These are phyloP conservation scores for Eleusine indica DNA, from an alignment of 176 grass and related monocot genomes.

Conservation along the genomic window DNA sequence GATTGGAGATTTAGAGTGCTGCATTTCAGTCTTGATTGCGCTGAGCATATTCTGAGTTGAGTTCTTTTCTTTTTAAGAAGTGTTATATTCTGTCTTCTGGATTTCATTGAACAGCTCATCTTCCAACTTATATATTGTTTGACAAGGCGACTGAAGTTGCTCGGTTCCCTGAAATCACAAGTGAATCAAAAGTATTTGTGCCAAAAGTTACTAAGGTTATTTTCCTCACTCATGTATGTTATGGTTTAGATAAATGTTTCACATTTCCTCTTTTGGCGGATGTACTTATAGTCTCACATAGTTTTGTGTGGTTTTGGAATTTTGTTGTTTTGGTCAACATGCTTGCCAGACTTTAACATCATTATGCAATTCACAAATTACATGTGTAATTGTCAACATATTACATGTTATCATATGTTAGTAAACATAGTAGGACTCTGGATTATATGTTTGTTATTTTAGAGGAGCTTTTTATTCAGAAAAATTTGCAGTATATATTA, in stretches of 20 bases:
- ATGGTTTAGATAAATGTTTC: slow-evolving; percentile 4
- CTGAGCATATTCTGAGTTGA: slow-evolving; percentile 13
- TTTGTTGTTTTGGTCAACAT: slow-evolving; percentile 3
- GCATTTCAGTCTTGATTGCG: slow-evolving; percentile 17
- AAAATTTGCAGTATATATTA: neutral
- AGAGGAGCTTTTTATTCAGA: slow-evolving; percentile 13
- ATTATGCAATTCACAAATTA: neutral
- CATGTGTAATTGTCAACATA: neutral
- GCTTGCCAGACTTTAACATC: neutral
- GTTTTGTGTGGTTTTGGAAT: slow-evolving; percentile 28
- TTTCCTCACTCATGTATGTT: slow-evolving; percentile 36
- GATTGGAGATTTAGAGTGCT: slow-evolving; percentile 14
- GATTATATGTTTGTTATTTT: slow-evolving; percentile 1
- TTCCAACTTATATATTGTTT: slow-evolving; percentile 97
- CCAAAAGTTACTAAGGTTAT: slow-evolving; percentile 79
- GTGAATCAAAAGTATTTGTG: slow-evolving; percentile 68
- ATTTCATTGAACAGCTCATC: slow-evolving; percentile 71
- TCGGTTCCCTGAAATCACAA: slow-evolving; percentile 75
- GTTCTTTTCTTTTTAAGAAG: slow-evolving; percentile 2
- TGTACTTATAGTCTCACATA: slow-evolving; percentile 7
- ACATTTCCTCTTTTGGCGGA: slow-evolving; percentile 2
- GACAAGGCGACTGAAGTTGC: slow-evolving; percentile 75
- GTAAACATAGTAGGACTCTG: slow-evolving; percentile 4
- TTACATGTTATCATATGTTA: neutral
- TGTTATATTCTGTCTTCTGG: slow-evolving; percentile 21